Evolutionary conservation across 306 rosid genomes (phyloP).

Genomic region (Glycine soja): DNA sequence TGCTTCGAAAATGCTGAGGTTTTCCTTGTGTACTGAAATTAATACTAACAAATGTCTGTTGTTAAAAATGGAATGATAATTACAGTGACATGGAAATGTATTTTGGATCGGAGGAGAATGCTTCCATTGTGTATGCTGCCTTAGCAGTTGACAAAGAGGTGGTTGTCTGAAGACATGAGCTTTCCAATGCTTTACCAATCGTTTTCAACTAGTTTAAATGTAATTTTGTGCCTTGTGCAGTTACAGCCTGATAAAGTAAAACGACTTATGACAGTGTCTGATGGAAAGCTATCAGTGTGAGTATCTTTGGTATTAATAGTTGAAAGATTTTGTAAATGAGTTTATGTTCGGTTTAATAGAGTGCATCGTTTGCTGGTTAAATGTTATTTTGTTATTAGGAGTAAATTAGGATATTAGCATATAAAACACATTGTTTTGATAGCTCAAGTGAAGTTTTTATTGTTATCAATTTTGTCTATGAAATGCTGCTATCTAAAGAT

Average conservation of each 20-base stretch:
- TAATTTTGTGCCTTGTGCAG: conserved; percentile 35
- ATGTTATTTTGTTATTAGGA: neutral
- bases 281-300: conserved; percentile 78
- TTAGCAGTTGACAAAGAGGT: conserved; percentile 82
- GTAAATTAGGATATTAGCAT: neutral
- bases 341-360: neutral
- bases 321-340: neutral
- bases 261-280: conserved; percentile 67
- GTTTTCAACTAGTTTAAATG: conserved; percentile 13
- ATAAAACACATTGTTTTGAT: conserved; percentile 7
- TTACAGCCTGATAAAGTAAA: conserved; percentile 95
- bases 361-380: conserved; percentile 20
- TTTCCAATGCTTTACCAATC: conserved; percentile 32
- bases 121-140: conserved; percentile 70
- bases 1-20: neutral
- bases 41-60: neutral
- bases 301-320: conserved; percentile 40
- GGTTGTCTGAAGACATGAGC: conserved; percentile 26
- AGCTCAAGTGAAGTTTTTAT: neutral
- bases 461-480: neutral
- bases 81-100: conserved; percentile 88
- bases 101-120: conserved; percentile 70
- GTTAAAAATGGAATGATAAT: conserved; percentile 17
- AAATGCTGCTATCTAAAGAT: conserved; percentile 6
- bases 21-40: conserved; percentile 23